phyloP scores from a whole-genome alignment of 1,139 yeast genomes.

The Sugiyamaella novakii region DNA sequence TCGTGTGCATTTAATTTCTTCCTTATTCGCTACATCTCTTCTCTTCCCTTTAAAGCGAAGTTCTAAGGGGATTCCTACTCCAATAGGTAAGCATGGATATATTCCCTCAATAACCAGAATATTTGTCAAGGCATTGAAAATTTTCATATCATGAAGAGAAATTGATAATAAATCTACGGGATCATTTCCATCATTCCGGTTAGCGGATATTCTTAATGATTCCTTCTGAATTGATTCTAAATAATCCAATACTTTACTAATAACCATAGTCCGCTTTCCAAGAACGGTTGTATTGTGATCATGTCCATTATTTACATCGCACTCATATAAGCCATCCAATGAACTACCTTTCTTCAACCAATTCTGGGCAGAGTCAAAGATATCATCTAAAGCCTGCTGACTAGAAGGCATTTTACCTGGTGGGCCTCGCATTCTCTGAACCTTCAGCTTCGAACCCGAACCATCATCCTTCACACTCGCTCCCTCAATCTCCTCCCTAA shows the following conservation, averaged over 20 bases:
- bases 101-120: slow-evolving; percentile 69
- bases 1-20: neutral
- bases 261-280: slow-evolving; percentile 17
- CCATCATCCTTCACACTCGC: too few species aligned
- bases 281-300: neutral
- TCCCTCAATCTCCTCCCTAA: too few species aligned
- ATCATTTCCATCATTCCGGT: neutral
- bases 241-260: slow-evolving; percentile 18
- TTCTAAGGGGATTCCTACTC: slow-evolving; percentile 66
- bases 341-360: slow-evolving; percentile 24
- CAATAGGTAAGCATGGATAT: slow-evolving; percentile 60
- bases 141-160: slow-evolving; percentile 81
- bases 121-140: slow-evolving; percentile 65
- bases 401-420: slow-evolving; percentile 2
- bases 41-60: slow-evolving; percentile 47
- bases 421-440: slow-evolving; percentile 3
- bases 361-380: slow-evolving; percentile 26
- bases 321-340: neutral
- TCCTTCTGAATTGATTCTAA: slow-evolving; percentile 22
- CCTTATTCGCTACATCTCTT: slow-evolving; percentile 29
- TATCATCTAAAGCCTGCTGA: slow-evolving; percentile 20
- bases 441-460: slow-evolving; percentile 11
- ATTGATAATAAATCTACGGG: slow-evolving; percentile 56
- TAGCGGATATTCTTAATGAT: neutral
- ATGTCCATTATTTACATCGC: neutral